Base-by-base conservation (phyloP, 257 asterid genomes). In the Ocimum tenuiflorum region DNA sequence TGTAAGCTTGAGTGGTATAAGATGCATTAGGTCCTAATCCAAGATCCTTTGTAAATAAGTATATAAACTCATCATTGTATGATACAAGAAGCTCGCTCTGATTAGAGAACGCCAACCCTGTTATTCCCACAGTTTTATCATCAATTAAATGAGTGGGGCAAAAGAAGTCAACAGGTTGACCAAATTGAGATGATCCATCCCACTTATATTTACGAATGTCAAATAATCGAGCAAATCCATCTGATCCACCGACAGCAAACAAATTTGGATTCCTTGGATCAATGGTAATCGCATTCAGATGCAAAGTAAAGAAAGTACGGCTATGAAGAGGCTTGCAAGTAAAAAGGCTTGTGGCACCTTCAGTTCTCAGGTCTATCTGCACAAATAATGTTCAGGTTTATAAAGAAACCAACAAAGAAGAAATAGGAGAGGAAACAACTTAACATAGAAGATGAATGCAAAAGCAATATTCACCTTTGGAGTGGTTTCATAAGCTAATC, bases 81-180 rank as follows among this genome's bases (percentile, higher is more conserved):
- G 99, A 89, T 47, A 86, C 91, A 56, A 92, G 96, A 69, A 92
- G 96, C 80, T 92, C 97, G 63, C 91, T 87, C 77, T 87, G 86
- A 59, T 85, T 90, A 18, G 99, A 92, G 78, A 87, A 92, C 69
- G 97, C 80, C 89, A 92, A 79, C 65, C 97, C 97, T 11, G 99
- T 86, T 74, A 92, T 86, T 22, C 87, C 89, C 52, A 83, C 95
- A 68, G 51, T 68, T 50, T 63, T 78, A 54, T 81, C 87, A 23
- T 80, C 90, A 47, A 76, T 60, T 75, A 92, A 78, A 83, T 87
- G 95, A 27, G 43, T 73, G 57, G 97, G 97, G 61, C 94, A 86
- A 70, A 89, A 89, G 73, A 69, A 78, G 68, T 92, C 84, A 53
- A 81, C 87, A 8, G 91, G 97, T 57, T 74, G 88, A 70, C 83